Conservation (phyloP, 2,329 filamentous ascomycete genomes). For the Hymenoscyphus fructigenus region DNA sequence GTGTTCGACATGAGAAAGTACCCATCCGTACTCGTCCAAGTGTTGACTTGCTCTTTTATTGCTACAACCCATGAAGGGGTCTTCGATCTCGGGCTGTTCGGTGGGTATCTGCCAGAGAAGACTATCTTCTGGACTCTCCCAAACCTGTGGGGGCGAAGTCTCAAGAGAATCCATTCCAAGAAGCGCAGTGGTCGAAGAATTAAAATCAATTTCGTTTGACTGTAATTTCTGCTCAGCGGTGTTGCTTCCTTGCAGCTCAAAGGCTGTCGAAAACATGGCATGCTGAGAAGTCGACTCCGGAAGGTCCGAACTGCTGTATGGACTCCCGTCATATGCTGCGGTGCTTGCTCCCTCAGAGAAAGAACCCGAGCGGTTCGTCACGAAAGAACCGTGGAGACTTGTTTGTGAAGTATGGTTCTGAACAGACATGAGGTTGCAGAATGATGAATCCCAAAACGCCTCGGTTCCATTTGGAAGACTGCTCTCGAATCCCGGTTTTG, state of each 20-base stretch:
- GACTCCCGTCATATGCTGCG: background rate
- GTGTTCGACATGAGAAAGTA: constrained; percentile 21
- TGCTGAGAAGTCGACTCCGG: background rate
- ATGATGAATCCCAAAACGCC: background rate
- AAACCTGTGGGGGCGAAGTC: background rate
- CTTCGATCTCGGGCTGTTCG: constrained; percentile 10
- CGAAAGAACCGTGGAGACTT: constrained; percentile 5
- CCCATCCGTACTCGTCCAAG: constrained; percentile 24
- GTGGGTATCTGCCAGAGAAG: background rate
- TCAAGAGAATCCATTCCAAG: background rate
- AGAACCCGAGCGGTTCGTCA: constrained; percentile 10
- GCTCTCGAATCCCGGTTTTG: background rate
- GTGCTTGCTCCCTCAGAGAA: constrained; percentile 11
- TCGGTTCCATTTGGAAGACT: background rate
- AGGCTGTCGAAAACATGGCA: no score
- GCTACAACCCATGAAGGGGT: constrained; percentile 26
- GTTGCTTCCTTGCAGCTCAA: no score
- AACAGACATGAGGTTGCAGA: background rate
- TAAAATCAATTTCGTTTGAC: background rate
- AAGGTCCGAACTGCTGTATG: background rate
- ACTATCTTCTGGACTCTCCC: background rate
- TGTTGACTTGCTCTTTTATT: constrained; percentile 18
- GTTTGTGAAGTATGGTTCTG: constrained; percentile 6
- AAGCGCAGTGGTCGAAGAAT: background rate
- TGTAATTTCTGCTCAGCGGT: no score